Base-by-base conservation (phyloP, 345 rosid species). In the Hibiscus syriacus region DNA sequence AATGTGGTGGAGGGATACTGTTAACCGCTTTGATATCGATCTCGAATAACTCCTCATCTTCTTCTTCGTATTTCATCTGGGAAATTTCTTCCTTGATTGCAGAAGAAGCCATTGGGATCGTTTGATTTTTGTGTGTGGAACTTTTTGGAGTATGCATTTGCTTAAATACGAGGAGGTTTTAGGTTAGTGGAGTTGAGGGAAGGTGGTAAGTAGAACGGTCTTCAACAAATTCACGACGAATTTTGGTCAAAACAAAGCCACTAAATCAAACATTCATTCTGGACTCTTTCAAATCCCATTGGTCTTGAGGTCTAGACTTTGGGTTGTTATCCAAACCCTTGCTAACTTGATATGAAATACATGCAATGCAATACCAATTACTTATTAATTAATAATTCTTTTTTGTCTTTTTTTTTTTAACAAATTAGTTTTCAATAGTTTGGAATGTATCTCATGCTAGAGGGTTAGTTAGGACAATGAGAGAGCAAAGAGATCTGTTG, bases 41-140 rank as follows among this genome's bases (percentile, higher is more conserved):
- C 59, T 81, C 88, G 34, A 84, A 84, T 1, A 84, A 80, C 57
- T 81, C 85, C 4, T 84, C 87, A 6, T 72, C 81, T 34, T n/a
- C n/a, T n/a, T 70, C 81, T 46, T 79, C 82, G n/a, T n/a, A n/a
- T n/a, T 8, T 27, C 20, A 20, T 55, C 5, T 11, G 56, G 19
- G 60, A 0, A 29, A 55, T 23, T 71, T 66, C 68, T 68, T 48
- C 63, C 8, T 11, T 25, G 43, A 4, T 9, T 6, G 4, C 14
- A 50, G 57, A 55, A 36, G 80, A 67, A 68, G 82, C 72, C 86
- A 82, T 82, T n/a, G 19, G 6, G 4, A 5, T 39, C 5, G 58
- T n/a, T 36, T 55, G 19, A 13, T 3, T 2, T 36, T 20, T 50
- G n/a, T n/a, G n/a, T 23, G 63, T 26, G 34, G 32, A 27, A 39